Percentiles rank a stretch among this genome's conserved stretches.
phyloP scores from a whole-genome alignment of 2,329 filamentous ascomycete genomes.

The Aspergillus amoenus region DNA sequence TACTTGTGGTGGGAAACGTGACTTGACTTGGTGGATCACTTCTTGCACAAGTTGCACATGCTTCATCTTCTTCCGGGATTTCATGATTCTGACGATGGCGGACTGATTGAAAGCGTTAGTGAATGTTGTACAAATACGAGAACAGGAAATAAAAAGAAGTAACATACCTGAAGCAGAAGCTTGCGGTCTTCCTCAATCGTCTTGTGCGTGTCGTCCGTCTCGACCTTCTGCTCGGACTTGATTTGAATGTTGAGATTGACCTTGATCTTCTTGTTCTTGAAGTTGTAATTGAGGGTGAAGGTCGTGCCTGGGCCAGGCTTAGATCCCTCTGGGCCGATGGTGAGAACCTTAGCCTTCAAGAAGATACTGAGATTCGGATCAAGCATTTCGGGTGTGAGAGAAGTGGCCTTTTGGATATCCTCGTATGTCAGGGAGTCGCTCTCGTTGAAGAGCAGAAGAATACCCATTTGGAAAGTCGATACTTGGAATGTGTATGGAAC shows the following conservation, averaged over 20 bases:
- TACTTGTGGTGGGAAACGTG: constrained; percentile 88
- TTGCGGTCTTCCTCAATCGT: constrained; percentile 98
- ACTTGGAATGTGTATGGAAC: constrained; percentile 96
- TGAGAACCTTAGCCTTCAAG: constrained; percentile 87
- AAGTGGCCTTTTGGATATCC: constrained; percentile 79
- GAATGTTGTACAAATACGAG: neutral
- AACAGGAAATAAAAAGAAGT: constrained; percentile 17
- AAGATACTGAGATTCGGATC: constrained; percentile 85
- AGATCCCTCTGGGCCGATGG: constrained; percentile 67
- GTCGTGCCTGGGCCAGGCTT: constrained; percentile 76
- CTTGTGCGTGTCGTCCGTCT: constrained; percentile 97
- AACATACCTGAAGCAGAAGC: constrained; percentile 86
- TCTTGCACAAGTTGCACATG: constrained; percentile 91
- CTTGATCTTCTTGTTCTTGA: constrained; percentile 98
- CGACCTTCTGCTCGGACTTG: constrained; percentile 93
- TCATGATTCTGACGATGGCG: constrained; percentile 99
- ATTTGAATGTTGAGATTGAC: constrained; percentile 94
- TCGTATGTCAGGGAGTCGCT: constrained; percentile 81
- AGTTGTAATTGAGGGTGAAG: constrained; percentile 86
- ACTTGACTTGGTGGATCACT: constrained; percentile 92
- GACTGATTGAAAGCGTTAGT: constrained; percentile 59
- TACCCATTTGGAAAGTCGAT: constrained; percentile 96
- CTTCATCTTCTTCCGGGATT: constrained; percentile 98
- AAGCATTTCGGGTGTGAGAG: constrained; percentile 75
- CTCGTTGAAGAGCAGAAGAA: constrained; percentile 92